Conservation (phyloP, 345 rosid genomes). For the Ceriops tagal region DNA sequence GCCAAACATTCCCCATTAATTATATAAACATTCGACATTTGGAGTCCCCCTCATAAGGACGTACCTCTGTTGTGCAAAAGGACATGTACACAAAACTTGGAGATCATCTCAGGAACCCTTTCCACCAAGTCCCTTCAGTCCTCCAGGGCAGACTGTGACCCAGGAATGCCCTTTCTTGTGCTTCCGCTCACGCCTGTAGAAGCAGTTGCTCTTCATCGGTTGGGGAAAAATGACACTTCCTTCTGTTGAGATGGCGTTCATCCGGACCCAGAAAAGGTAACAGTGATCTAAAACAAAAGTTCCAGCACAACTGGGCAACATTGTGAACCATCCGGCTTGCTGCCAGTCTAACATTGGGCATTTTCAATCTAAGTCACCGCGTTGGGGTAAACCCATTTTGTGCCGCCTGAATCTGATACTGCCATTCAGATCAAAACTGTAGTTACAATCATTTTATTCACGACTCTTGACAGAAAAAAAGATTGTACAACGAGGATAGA, state of each 20-base stretch:
- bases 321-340: neutral
- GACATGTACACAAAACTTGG: no score
- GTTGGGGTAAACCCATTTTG: constrained; percentile 1
- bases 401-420: constrained; percentile 11
- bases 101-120: no score
- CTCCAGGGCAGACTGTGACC: no score
- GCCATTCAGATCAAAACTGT: neutral
- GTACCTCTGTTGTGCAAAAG: no score
- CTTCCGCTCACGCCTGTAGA: neutral
- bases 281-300: neutral
- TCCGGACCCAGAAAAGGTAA: neutral
- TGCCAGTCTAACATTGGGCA: no score
- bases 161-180: neutral
- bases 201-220: neutral
- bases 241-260: neutral
- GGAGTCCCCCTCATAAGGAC: no score
- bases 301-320: neutral
- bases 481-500: neutral
- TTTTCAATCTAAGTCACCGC: neutral
- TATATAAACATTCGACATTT: no score
- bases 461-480: neutral
- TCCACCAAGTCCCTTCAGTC: no score
- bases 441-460: neutral
- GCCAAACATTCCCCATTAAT: no score
- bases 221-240: neutral